Evolutionary conservation across 2,329 filamentous ascomycete genomes (phyloP).

Genomic region (Sclerotinia nivalis): DNA sequence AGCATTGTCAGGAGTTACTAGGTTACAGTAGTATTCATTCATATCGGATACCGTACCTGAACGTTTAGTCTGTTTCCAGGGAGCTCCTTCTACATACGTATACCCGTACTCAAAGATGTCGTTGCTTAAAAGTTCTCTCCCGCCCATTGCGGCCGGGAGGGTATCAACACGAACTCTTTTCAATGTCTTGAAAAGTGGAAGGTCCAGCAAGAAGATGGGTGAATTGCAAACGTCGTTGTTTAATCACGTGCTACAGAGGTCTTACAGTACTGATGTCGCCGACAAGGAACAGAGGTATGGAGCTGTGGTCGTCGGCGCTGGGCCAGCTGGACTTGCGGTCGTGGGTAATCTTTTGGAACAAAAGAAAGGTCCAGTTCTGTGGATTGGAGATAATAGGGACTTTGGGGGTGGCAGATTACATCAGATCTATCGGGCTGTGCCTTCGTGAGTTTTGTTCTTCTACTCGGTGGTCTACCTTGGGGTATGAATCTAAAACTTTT

Average conservation of each 20-base stretch:
- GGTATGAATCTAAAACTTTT: neutral
- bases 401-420: slow-evolving; percentile 56
- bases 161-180: slow-evolving; percentile 12
- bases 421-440: slow-evolving; percentile 60
- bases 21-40: neutral
- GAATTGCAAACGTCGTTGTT: slow-evolving; percentile 3
- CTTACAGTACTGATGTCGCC: neutral
- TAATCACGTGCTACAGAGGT: neutral
- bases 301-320: slow-evolving; percentile 60
- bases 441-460: slow-evolving; percentile 42
- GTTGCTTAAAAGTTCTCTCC: slow-evolving; percentile 1
- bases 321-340: slow-evolving; percentile 59
- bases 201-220: neutral
- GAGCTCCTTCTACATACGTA: neutral
- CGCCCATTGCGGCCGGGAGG: slow-evolving; percentile 15
- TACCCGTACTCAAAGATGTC: slow-evolving; percentile 2
- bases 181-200: slow-evolving; percentile 15
- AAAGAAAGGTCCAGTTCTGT: slow-evolving; percentile 52
- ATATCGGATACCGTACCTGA: slow-evolving; percentile 10
- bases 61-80: neutral
- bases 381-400: slow-evolving; percentile 53
- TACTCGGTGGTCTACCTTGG: no score
- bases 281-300: slow-evolving; percentile 43
- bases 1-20: neutral
- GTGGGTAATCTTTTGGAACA: slow-evolving; percentile 62